A percentile compares a stretch with the other conserved stretches of the same genome.
These are phyloP conservation scores for Dendrobium huoshanense DNA, from an alignment of 106 monocot genomes.

Conservation along the genomic window DNA sequence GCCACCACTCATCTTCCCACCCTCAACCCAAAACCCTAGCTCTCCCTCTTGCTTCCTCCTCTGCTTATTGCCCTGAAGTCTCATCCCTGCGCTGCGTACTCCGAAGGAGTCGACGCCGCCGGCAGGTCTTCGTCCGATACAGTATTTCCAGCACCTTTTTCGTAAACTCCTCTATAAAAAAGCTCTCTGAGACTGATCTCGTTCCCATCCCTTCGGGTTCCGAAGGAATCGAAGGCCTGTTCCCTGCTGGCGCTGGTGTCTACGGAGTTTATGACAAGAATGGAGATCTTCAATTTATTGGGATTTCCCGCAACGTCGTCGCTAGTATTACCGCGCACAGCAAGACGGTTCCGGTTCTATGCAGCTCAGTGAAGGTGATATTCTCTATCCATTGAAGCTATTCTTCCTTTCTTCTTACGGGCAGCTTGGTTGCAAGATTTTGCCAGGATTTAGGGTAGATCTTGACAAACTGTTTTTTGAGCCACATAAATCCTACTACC, in stretches of 20 bases:
- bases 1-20: neutral
- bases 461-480: neutral
- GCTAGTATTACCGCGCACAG: slow-evolving; percentile 51
- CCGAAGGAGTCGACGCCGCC: neutral
- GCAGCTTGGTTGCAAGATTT: too few species aligned
- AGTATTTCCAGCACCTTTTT: neutral
- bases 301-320: slow-evolving; percentile 68
- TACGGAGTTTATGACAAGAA: slow-evolving; percentile 75
- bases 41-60: neutral
- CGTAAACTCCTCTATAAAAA: slow-evolving; percentile 25
- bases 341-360: slow-evolving; percentile 63
- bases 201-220: slow-evolving; percentile 33
- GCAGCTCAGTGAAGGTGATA: slow-evolving; percentile 68
- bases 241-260: slow-evolving; percentile 61
- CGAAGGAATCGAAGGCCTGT: slow-evolving; percentile 22
- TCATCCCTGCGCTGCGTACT: slow-evolving; percentile 6
- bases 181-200: slow-evolving; percentile 61
- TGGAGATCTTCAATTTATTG: slow-evolving; percentile 88
- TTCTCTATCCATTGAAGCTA: neutral
- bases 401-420: neutral
- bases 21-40: neutral
- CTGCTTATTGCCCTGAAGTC: neutral
- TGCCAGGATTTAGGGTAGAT: too few species aligned
- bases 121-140: neutral
- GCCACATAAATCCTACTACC: too few species aligned